Evolutionary conservation across 176 grass and related monocot genomes (phyloP), one percentile per base, ranked within the genome.

Genomic region (Typha latifolia): DNA sequence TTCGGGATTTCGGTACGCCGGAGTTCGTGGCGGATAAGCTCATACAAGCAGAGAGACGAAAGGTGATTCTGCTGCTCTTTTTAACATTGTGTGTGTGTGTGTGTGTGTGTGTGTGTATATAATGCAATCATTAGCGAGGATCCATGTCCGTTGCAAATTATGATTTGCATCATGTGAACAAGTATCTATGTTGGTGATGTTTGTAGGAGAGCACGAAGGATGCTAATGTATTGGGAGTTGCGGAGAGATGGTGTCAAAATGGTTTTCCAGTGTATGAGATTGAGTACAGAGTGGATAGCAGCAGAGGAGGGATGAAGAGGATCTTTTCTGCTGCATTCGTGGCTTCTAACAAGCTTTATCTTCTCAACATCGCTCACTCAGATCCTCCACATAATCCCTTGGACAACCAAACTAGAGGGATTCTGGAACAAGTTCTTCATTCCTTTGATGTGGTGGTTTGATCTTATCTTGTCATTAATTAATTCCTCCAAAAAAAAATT

Each of bases 311-410:
- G 67, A 76, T 92, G 85, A 92, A 92, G 79, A 75, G 81, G 37
- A 89, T 97, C 57, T 85, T 97, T 73, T 79, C 76, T 14, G 82
- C 83, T 65, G 89, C 85, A 4, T 97, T 97, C 76, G 94, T 97
- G 66, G 67, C 81, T 66, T 82, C 85, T 62, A 89, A 22, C 48
- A 92, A 97, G 81, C 85, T 97, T 12, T 89, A 97, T 76, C 72
- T 97, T 59, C 72, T 97, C 24, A 97, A 97, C 75, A 80, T 97
- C 66, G 51, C 85, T 32, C 78, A 84, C 27, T 89, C 85, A 70
- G 83, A 97, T 43, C 75, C 61, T 61, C 73, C 72, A 62, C 83
- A 92, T 47, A 90, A 84, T 64, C 81, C 88, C 47, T 71, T 97
- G 79, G 77, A 79, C 51, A 66, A 15, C 62, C 19, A 89, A 62